Conservation (phyloP, 768 basidiomycete species). For the Phlebiopsis gigantea region DNA sequence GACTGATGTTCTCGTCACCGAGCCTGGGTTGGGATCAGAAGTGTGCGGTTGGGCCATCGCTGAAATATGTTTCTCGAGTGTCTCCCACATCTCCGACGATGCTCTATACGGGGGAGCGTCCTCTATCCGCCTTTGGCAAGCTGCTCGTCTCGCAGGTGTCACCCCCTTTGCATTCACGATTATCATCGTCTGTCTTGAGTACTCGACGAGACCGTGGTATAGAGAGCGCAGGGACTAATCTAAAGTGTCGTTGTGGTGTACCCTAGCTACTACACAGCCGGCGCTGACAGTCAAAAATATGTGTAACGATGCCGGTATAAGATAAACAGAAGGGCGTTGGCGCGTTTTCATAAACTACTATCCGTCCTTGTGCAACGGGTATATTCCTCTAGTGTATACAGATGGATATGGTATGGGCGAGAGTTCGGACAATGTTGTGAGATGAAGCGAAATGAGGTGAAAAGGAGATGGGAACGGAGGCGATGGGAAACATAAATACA, state of each 20-base stretch:
- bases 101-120: too few species aligned
- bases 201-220: too few species aligned
- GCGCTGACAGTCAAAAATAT: background rate
- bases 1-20: too few species aligned
- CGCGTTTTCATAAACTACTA: background rate
- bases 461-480: background rate
- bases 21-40: too few species aligned
- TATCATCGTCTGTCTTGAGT: too few species aligned
- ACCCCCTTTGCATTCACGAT: too few species aligned
- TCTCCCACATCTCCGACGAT: too few species aligned
- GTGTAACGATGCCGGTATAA: background rate
- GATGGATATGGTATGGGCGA: background rate
- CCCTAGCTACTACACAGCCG: background rate
- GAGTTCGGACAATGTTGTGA: background rate
- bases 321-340: background rate
- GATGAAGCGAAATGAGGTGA: background rate
- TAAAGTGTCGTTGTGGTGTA: background rate
- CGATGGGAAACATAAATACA: constrained; percentile 3
- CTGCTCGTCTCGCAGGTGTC: too few species aligned
- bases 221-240: background rate
- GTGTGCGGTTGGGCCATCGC: too few species aligned
- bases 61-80: too few species aligned
- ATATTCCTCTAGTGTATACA: constrained; percentile 2
- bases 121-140: too few species aligned
- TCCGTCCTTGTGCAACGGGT: background rate